These are phyloP conservation scores for Aureobasidium sp. DNA, from an alignment of 2,329 filamentous ascomycete species.

Conservation along the genomic window DNA sequence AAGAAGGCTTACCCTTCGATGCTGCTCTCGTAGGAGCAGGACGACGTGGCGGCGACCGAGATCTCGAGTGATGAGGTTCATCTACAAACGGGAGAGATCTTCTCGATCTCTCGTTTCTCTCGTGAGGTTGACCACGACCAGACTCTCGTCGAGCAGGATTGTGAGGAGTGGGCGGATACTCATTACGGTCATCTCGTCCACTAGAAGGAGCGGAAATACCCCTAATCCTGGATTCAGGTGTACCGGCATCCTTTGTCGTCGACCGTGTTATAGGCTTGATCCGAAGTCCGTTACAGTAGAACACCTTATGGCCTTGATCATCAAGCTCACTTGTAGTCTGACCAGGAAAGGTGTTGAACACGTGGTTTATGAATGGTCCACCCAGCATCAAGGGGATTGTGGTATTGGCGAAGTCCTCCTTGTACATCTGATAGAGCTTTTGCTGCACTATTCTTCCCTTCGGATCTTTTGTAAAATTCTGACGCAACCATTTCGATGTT, in stretches of 20 bases:
- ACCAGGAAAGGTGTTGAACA: not conserved
- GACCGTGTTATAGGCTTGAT: not conserved
- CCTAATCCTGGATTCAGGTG: not conserved
- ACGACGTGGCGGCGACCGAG: not conserved
- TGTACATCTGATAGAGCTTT: not conserved
- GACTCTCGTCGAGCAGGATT: no score
- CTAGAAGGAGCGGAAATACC: not conserved
- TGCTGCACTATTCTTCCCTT: not conserved
- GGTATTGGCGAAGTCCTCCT: not conserved
- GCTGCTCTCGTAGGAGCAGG: not conserved
- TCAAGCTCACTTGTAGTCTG: not conserved
- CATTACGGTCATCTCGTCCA: not conserved
- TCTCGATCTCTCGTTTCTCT: not conserved
- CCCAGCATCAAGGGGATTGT: not conserved
- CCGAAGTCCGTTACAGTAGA: not conserved
- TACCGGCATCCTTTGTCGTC: not conserved
- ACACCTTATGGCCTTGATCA: not conserved
- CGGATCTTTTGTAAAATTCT: not conserved
- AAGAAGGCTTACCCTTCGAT: conserved; percentile 7
- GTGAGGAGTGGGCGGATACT: not conserved
- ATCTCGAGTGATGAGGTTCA: not conserved
- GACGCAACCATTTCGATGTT: not conserved
- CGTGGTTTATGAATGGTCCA: not conserved
- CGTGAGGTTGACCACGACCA: not conserved
- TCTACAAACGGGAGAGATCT: not conserved